Evolutionary conservation across 2,329 filamentous ascomycete genomes (phyloP).

Genomic region (Dothideomycetes sp.): DNA sequence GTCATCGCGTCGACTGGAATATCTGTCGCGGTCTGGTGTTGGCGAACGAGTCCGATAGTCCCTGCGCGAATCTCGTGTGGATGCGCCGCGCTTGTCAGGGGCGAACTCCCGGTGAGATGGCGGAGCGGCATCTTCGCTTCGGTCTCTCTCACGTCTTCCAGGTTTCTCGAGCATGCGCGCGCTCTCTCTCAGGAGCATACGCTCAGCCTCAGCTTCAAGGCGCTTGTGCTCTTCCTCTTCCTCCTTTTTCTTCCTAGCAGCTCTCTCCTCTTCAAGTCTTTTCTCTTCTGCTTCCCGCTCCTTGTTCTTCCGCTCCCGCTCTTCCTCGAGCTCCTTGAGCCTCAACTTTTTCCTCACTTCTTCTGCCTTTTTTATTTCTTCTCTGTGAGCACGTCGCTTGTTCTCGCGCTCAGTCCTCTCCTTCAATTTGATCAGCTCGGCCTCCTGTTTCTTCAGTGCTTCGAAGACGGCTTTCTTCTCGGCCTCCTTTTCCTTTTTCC

Average conservation of each 20-base stretch:
- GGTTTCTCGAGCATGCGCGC: slow-evolving; percentile 43
- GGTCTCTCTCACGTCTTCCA: slow-evolving; percentile 33
- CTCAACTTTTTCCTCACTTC: slow-evolving; percentile 44
- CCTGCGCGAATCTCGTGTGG: slow-evolving; percentile 8
- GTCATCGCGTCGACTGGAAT: slow-evolving; percentile 9
- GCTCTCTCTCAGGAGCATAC: slow-evolving; percentile 43
- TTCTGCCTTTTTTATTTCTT: slow-evolving; percentile 31
- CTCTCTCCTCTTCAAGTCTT: slow-evolving; percentile 35
- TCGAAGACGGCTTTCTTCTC: slow-evolving; percentile 43
- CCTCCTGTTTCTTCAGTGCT: slow-evolving; percentile 37
- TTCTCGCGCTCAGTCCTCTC: slow-evolving; percentile 34
- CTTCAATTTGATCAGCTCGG: slow-evolving; percentile 31
- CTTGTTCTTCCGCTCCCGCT: slow-evolving; percentile 29
- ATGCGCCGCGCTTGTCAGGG: slow-evolving; percentile 18
- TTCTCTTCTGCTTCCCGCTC: slow-evolving; percentile 42
- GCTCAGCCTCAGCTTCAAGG: slow-evolving; percentile 43
- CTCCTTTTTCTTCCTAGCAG: slow-evolving; percentile 26
- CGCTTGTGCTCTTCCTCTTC: slow-evolving; percentile 39
- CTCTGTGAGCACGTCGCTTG: slow-evolving; percentile 36
- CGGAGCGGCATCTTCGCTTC: slow-evolving; percentile 15
- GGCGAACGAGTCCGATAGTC: slow-evolving; percentile 6
- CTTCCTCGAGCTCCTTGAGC: slow-evolving; percentile 39
- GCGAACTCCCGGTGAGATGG: slow-evolving; percentile 13
- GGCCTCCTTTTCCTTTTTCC: slow-evolving; percentile 49
- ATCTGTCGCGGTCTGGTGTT: slow-evolving; percentile 2